phyloP scores from a whole-genome alignment of 75 land plant genomes.

The Picea sitchensis region DNA sequence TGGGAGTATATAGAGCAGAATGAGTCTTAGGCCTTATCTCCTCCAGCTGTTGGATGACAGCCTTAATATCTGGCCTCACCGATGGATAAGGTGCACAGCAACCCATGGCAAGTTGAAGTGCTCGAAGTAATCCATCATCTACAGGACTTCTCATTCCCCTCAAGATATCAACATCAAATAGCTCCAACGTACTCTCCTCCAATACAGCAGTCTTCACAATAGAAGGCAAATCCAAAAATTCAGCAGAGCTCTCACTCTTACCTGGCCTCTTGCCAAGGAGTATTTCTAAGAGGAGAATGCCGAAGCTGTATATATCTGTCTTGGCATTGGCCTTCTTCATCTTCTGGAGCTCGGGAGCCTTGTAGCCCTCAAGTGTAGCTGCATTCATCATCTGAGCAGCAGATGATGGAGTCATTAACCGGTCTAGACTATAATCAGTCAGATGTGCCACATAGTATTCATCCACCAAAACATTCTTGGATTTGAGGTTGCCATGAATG shows the following conservation, averaged over 20 bases:
- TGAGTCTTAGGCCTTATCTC: slow-evolving; percentile 38
- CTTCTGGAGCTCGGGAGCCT: slow-evolving; percentile 13
- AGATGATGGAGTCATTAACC: slow-evolving; percentile 17
- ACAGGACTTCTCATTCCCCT: slow-evolving; percentile 20
- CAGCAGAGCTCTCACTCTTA: background rate
- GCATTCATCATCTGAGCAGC: slow-evolving; percentile 17
- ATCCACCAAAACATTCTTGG: slow-evolving; percentile 36
- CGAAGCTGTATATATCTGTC: slow-evolving; percentile 28
- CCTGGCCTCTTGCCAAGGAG: slow-evolving; percentile 20
- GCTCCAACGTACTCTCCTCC: slow-evolving; percentile 29
- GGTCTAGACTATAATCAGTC: slow-evolving; percentile 28
- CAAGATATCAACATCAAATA: slow-evolving; percentile 28
- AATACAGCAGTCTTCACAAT: slow-evolving; percentile 29
- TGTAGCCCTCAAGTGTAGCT: slow-evolving; percentile 28
- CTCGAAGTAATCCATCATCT: slow-evolving; percentile 50
- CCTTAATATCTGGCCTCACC: slow-evolving; percentile 54
- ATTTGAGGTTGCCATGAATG: slow-evolving; percentile 36
- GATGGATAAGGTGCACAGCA: slow-evolving; percentile 77
- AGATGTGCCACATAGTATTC: slow-evolving; percentile 29
- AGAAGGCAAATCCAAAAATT: slow-evolving; percentile 21
- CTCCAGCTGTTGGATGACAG: slow-evolving; percentile 55
- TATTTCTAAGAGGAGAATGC: slow-evolving; percentile 19
- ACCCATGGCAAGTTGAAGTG: slow-evolving; percentile 72
- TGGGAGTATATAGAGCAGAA: background rate
- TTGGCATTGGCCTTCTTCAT: slow-evolving; percentile 28